Evolutionary conservation across 2,329 filamentous ascomycete genomes (phyloP).

Genomic region (Graphilbum ipis-grandicollis): DNA sequence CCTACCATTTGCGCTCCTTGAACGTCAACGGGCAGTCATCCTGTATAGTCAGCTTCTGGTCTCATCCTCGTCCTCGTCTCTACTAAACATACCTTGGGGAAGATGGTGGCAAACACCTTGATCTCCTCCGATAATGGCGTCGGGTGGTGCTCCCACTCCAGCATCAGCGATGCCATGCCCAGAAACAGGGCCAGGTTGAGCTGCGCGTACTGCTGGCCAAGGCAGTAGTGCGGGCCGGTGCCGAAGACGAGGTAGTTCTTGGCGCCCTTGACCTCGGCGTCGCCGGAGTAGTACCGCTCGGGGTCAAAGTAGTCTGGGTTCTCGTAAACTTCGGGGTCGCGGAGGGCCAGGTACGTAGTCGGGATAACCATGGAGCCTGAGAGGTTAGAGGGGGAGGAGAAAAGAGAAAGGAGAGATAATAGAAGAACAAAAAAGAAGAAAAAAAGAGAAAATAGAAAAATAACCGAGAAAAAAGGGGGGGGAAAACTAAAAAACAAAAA

Average conservation of each 20-base stretch:
- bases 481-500: too few relatives aligned
- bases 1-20: constrained; percentile 21
- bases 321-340: constrained; percentile 82
- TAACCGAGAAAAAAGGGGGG: too few relatives aligned
- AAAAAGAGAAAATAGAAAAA: too few relatives aligned
- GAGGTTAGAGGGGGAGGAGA: neutral
- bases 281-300: constrained; percentile 78
- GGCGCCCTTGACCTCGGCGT: constrained; percentile 65
- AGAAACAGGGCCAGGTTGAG: constrained; percentile 78
- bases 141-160: constrained; percentile 81
- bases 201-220: constrained; percentile 83
- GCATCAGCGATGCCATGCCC: constrained; percentile 70
- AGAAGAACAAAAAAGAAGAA: too few relatives aligned
- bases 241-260: constrained; percentile 98
- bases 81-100: constrained; percentile 62
- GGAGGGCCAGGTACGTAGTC: constrained; percentile 75
- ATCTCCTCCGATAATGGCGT: constrained; percentile 82
- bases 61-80: neutral
- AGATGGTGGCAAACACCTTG: constrained; percentile 96
- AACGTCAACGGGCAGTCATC: constrained; percentile 74
- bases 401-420: too few relatives aligned
- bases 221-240: constrained; percentile 88
- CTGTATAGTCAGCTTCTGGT: constrained; percentile 21
- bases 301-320: constrained; percentile 81
- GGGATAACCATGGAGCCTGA: constrained; percentile 82